phyloP scores from a whole-genome alignment of 2,329 filamentous ascomycete species.

The Cercospora sp. region DNA sequence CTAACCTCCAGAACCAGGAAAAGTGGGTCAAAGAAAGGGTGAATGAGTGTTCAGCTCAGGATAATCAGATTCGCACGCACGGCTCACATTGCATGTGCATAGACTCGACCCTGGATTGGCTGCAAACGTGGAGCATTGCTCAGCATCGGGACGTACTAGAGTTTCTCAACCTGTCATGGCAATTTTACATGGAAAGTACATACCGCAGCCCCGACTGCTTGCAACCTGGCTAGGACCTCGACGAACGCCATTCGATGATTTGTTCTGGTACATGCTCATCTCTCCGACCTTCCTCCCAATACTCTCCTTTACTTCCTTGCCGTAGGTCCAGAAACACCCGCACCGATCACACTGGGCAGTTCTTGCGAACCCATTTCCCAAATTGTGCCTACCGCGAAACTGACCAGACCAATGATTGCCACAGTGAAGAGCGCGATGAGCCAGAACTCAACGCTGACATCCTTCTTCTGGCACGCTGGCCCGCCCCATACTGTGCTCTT shows the following conservation, averaged over 20 bases:
- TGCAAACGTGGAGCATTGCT: background rate
- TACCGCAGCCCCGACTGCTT: background rate
- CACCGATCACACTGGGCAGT: slow-evolving; percentile 91
- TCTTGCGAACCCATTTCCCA: slow-evolving; percentile 83
- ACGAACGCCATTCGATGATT: slow-evolving; percentile 4
- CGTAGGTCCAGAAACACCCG: slow-evolving; percentile 75
- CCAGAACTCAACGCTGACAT: slow-evolving; percentile 87
- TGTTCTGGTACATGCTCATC: slow-evolving; percentile 11
- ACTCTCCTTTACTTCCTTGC: slow-evolving; percentile 47
- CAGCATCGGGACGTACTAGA: background rate
- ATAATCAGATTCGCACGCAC: background rate
- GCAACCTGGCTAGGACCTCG: background rate
- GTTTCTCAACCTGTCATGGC: background rate
- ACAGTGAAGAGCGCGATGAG: slow-evolving; percentile 76
- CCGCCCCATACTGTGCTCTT: slow-evolving; percentile 80
- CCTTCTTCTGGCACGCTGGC: slow-evolving; percentile 83
- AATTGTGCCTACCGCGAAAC: slow-evolving; percentile 72
- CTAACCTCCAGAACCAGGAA: no score
- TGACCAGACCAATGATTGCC: slow-evolving; percentile 65
- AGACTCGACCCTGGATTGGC: background rate
- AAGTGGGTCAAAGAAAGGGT: background rate
- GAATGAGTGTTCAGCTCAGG: background rate
- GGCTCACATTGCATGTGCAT: background rate
- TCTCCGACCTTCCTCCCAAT: background rate
- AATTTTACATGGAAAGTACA: slow-evolving; percentile 11